Evolutionary conservation across 345 rosid species (phyloP), one percentile per base, ranked within the genome.

Genomic region (Firmiana major): DNA sequence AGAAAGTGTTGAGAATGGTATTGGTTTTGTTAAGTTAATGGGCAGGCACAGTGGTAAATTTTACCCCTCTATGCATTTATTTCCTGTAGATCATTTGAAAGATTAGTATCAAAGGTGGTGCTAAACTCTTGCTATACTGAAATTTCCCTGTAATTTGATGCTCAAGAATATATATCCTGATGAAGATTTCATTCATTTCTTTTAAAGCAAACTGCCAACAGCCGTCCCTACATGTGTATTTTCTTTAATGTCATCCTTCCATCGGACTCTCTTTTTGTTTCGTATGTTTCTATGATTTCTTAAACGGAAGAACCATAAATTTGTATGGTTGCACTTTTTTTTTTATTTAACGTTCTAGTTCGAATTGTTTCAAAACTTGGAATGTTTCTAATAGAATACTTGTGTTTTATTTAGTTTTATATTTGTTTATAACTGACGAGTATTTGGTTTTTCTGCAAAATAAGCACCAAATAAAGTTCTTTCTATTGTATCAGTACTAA

Each of bases 21-120:
- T 90, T 64, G 90, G 92, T 68, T 31, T 90, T 68, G 94, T 90
- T 64, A 88, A 90, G 87, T 75, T 88, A 83, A 87, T 87, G 89
- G 94, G 94, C 1, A 88, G 88, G 21, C 51, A 87, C 64, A 86
- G 92, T 46, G 89, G 92, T 90, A 78, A 84, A 86, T 60, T 60
- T 59, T 63, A 43, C 12, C 24, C 34, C 7, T n/a, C 12, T 16
- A 21, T 54, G 13, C 13, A 64, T 3, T 11, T 28, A 28, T 74
- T 63, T 64, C 46, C 21, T 54, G 31, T 24, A 45, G 57, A 46
- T 69, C 9, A 45, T 43, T 69, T 46, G 11, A 69, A 69, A 15
- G 40, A 69, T 46, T 67, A 13, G 17, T 67, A 1, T 43, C 9
- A 0, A 7, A 21, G 36, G 26, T 26, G 45, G n/a, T 64, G 15